Percentiles rank a stretch among this genome's conserved stretches.
phyloP scores from a whole-genome alignment of 257 asterid species.

The Schizonepeta tenuifolia region DNA sequence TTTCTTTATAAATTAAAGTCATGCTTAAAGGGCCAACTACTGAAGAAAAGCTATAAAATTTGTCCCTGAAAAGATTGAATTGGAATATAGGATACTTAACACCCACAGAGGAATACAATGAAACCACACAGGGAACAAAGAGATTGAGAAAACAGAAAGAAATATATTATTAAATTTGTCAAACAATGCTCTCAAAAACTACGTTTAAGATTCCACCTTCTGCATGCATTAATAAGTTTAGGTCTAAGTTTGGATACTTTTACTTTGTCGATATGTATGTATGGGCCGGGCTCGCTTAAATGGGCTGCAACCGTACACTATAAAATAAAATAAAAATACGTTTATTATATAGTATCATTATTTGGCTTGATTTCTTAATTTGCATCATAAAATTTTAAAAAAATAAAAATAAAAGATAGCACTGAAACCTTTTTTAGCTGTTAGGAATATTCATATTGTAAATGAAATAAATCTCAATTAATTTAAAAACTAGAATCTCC shows the following conservation, averaged over 20 bases:
- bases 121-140: conserved; percentile 12
- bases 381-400: no score
- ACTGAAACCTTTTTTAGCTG: no score
- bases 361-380: no score
- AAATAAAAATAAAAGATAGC: no score
- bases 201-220: conserved; percentile 13
- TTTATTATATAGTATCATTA: no score
- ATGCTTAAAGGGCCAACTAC: background rate
- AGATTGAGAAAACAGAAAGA: background rate
- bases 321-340: no score
- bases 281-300: background rate
- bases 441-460: no score
- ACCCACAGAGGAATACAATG: no score
- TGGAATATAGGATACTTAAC: background rate
- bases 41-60: background rate
- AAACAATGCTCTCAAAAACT: conserved; percentile 3
- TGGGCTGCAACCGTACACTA: background rate
- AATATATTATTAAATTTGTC: conserved; percentile 21
- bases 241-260: background rate
- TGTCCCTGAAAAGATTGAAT: conserved; percentile 21
- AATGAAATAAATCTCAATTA: no score
- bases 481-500: no score
- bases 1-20: background rate
- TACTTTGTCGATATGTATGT: background rate
- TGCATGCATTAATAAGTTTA: conserved; percentile 3